Evolutionary conservation across 73 alveolate species (phyloP), one percentile per base, ranked within the genome.

Genomic region (Diophrys sp.): DNA sequence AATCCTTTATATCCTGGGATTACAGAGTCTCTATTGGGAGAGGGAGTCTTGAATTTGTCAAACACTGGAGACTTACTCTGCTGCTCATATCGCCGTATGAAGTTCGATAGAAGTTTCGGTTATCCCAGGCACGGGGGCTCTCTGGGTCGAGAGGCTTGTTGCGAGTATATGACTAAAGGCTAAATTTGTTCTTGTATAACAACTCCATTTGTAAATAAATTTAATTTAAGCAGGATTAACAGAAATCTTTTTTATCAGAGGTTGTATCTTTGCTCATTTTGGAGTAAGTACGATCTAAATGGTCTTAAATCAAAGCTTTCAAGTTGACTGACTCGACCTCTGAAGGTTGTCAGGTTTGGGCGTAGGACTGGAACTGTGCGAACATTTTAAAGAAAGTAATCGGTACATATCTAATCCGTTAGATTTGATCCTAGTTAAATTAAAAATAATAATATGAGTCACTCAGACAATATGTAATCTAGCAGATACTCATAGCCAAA

Each of bases 1-100:
- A 44, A 81, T 8, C 97, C 97, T 71, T 66, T 69, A 77, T 91
- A 91, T 27, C 83, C 93, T 23, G 93, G 93, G 14, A 86, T 79
- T 8, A 77, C 74, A 0, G 32, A 5, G 29, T 70, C 84, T 44
- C 75, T 28, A 5, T 31, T 68, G 54, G 26, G 31, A 33, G 14
- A 54, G 29, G n/a, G 81, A 75, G 27, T 55, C 26, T 18, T 81
- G 69, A 28, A 44, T 73, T 8, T 69, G 55, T 32, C 31, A 26
- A 31, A 67, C 79, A 1, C 79, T 82, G 31, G 56, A 1, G 18
- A 31, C 83, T 73, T 81, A 81, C 89, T 78, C 70, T 81, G 24
- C n/a, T 27, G 55, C 70, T 44, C 90, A 82, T 82, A 74, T 82
- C 90, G 71, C 33, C 66, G n/a, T 74, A 82, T 69, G 80, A 62